These are phyloP conservation scores for Thermothielavioides terrestris DNA, from an alignment of 495 filamentous ascomycete genomes.

Conservation along the genomic window DNA sequence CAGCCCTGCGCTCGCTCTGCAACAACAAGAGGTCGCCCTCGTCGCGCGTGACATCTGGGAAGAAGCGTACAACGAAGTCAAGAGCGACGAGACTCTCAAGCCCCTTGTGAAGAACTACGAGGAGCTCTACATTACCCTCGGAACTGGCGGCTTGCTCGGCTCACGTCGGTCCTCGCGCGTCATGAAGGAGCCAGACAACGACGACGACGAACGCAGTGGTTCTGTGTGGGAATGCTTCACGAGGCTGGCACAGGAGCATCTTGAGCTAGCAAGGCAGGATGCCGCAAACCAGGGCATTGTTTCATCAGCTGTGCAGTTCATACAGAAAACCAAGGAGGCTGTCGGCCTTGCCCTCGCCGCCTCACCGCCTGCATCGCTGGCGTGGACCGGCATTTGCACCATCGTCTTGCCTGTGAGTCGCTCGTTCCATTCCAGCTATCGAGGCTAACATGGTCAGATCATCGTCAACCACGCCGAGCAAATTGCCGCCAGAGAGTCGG, in stretches of 20 bases:
- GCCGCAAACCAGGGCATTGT: slow-evolving; percentile 3
- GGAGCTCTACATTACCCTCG: slow-evolving; percentile 8
- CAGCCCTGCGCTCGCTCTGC: not conserved
- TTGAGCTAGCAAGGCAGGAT: slow-evolving; percentile 1
- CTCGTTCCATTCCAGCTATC: not conserved
- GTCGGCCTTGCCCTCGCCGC: slow-evolving; percentile 1
- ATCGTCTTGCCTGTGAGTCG: slow-evolving; percentile 12
- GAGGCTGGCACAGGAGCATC: slow-evolving; percentile 7
- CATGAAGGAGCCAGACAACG: not conserved
- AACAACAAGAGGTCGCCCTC: not conserved
- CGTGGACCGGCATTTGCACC: slow-evolving; percentile 17
- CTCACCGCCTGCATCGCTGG: slow-evolving; percentile 11
- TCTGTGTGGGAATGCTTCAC: slow-evolving; percentile 4
- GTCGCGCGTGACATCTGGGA: slow-evolving; percentile 12
- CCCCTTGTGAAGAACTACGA: slow-evolving; percentile 16
- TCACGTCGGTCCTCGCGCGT: not conserved
- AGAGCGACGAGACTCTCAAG: not conserved
- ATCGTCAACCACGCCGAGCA: slow-evolving; percentile 19
- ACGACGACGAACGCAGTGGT: not conserved
- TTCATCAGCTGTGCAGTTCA: slow-evolving; percentile 14
- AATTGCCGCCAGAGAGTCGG: slow-evolving; percentile 12
- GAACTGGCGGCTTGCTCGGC: not conserved
- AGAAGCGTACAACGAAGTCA: slow-evolving; percentile 8
- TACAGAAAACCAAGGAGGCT: slow-evolving; percentile 9
- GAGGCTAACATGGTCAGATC: slow-evolving; percentile 3